Evolutionary conservation across 1,284 basidiomycete genomes (phyloP), one percentile per base, ranked within the genome.

Genomic region (Irpex rosettiformis): DNA sequence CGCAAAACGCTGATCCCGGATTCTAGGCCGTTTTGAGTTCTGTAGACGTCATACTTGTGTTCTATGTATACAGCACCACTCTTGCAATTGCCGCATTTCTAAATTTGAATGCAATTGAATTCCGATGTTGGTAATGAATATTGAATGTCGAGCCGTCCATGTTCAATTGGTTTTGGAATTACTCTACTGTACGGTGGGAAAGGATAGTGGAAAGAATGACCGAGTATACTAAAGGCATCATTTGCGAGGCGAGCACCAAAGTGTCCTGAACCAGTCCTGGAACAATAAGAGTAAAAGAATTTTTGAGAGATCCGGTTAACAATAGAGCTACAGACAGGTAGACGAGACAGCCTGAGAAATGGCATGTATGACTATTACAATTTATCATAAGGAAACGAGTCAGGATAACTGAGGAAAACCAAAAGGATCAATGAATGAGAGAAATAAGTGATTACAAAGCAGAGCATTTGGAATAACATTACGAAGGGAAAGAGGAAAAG

Each of bases 291-390:
- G 25, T 25, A 10, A 24, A 45, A 33, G 28, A 53, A 45, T 45
- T 45, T 4, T 45, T 22, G 43, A 45, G 13, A 45, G 33, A 30
- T 57, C 56, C 47, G 49, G 33, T 45, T 37, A 52, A 57, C 33
- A 43, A 42, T 57, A 57, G 49, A 57, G 56, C 56, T 57, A 57
- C 56, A 57, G 30, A 37, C 33, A 37, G 33, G 16, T 37, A 37
- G 33, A 37, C 33, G 33, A n/a, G 33, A 52, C 48, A 51, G 48
- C 25, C 48, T 45, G 27, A 37, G 56, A 33, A 56, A 51, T n/a
- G 8, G 18, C 18, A 16, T 30, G 24, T 21, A 37, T 33, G 29
- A 33, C 55, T 48, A 47, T 25, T 56, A 57, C 49, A 57, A 25
- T 30, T 51, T 27, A 52, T 33, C 37, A n/a, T 24, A 28, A 16